Evolutionary conservation across 148 eudicot genomes (phyloP).

Genomic region (Chenopodium formosanum): DNA sequence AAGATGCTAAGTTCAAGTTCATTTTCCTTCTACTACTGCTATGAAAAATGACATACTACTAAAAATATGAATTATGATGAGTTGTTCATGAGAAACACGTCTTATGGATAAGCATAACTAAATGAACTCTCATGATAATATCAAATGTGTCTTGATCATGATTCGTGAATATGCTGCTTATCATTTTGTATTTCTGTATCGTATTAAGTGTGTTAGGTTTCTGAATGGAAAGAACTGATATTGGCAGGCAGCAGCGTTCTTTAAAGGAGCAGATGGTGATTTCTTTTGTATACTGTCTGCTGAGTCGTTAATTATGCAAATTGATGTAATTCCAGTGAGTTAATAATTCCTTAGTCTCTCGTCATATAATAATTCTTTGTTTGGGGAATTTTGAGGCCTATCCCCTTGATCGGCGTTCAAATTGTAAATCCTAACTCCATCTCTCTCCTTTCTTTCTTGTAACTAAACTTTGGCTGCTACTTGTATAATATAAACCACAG

Average conservation of each 20-base stretch:
- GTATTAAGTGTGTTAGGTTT: background rate
- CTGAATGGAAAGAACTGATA: background rate
- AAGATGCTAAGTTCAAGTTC: background rate
- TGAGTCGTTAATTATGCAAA: constrained; percentile 5
- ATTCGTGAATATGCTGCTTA: background rate
- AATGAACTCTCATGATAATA: background rate
- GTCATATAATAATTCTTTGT: background rate
- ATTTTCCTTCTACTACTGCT: background rate
- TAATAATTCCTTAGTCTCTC: background rate
- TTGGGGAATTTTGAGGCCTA: constrained; percentile 23
- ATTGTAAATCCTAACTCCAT: constrained; percentile 29
- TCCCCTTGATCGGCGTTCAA: constrained; percentile 16
- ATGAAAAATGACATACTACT: background rate
- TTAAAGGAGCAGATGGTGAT: constrained; percentile 4
- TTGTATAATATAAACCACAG: constrained; percentile 18
- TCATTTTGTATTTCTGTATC: background rate
- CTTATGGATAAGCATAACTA: too few relatives aligned
- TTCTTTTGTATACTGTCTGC: background rate
- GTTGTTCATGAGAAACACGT: background rate
- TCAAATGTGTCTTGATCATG: background rate
- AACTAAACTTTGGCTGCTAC: background rate
- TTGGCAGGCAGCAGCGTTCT: constrained; percentile 20
- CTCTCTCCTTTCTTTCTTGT: background rate
- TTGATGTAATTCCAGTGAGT: constrained; percentile 6
- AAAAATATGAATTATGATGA: background rate